Evolutionary conservation across 2,329 filamentous ascomycete species (phyloP).

Genomic region (Lachnellula arida): DNA sequence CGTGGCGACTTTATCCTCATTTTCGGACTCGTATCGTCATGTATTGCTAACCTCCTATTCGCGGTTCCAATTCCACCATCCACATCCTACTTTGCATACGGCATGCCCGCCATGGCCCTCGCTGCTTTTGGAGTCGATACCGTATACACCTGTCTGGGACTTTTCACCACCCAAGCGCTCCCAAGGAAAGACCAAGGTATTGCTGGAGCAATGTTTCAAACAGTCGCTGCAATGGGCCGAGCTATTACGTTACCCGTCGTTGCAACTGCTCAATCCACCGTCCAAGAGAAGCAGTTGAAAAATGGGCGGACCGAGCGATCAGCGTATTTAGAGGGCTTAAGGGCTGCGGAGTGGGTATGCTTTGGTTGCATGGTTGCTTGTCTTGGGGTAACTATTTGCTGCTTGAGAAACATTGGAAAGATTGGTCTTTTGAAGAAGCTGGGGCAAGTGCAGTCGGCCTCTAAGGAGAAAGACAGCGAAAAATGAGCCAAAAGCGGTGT

Average conservation of each 20-base stretch:
- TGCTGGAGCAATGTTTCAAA: conserved; percentile 64
- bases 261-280: conserved; percentile 59
- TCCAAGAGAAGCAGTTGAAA: conserved; percentile 46
- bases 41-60: conserved; percentile 55
- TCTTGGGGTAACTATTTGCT: conserved; percentile 14
- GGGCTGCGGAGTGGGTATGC: conserved; percentile 24
- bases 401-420: conserved; percentile 26
- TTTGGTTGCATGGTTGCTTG: conserved; percentile 15
- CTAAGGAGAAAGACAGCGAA: conserved; percentile 13
- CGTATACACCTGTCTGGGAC: conserved; percentile 58
- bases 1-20: conserved; percentile 50
- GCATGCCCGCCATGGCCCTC: conserved; percentile 61
- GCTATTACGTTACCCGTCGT: conserved; percentile 62
- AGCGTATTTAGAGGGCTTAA: conserved; percentile 18
- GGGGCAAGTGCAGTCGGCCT: conserved; percentile 19
- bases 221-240: conserved; percentile 60
- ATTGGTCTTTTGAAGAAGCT: conserved; percentile 27
- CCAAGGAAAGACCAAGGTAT: conserved; percentile 61
- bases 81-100: conserved; percentile 64
- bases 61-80: conserved; percentile 56
- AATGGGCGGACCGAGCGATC: conserved; percentile 21
- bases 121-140: conserved; percentile 63
- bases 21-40: conserved; percentile 37
- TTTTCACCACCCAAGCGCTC: conserved; percentile 61
- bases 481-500: neutral